Evolutionary conservation across 352 stramenopile species (phyloP).

Genomic region (Globisporangium alternatum): DNA sequence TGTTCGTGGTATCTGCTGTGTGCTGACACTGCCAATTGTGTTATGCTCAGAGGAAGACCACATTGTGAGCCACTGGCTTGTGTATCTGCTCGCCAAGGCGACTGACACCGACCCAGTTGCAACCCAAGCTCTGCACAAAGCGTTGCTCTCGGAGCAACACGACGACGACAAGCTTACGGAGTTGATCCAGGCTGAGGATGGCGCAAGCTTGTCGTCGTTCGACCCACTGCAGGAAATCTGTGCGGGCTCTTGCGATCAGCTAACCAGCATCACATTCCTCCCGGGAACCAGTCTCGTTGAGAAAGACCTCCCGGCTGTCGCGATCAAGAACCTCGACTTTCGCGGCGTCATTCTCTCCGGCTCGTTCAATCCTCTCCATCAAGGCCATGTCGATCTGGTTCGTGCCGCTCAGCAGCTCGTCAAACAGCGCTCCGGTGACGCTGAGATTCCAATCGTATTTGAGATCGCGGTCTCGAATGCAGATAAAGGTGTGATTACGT

Average conservation of each 20-base stretch:
- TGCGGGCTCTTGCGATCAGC: constrained; percentile 11
- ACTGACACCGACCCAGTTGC: constrained; percentile 29
- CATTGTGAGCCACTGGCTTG: constrained; percentile 65
- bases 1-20: not conserved
- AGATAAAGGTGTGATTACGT: constrained; percentile 68
- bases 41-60: constrained; percentile 50
- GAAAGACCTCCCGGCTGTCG: not conserved
- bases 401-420: constrained; percentile 44
- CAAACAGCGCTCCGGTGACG: constrained; percentile 23
- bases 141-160: constrained; percentile 27
- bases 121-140: constrained; percentile 29
- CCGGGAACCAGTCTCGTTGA: constrained; percentile 14
- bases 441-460: constrained; percentile 51
- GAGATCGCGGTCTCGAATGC: constrained; percentile 77
- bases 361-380: constrained; percentile 84
- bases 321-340: constrained; percentile 43
- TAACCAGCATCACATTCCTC: constrained; percentile 54
- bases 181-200: constrained; percentile 12
- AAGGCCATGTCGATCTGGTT: constrained; percentile 65
- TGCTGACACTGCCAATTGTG: too few relatives aligned
- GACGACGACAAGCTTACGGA: constrained; percentile 28
- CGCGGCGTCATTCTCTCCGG: constrained; percentile 65
- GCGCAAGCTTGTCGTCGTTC: not conserved
- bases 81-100: constrained; percentile 60
- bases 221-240: constrained; percentile 34